phyloP scores from a whole-genome alignment of 129 eudicot genomes.

The Chrysanthemum lavandulifolium region DNA sequence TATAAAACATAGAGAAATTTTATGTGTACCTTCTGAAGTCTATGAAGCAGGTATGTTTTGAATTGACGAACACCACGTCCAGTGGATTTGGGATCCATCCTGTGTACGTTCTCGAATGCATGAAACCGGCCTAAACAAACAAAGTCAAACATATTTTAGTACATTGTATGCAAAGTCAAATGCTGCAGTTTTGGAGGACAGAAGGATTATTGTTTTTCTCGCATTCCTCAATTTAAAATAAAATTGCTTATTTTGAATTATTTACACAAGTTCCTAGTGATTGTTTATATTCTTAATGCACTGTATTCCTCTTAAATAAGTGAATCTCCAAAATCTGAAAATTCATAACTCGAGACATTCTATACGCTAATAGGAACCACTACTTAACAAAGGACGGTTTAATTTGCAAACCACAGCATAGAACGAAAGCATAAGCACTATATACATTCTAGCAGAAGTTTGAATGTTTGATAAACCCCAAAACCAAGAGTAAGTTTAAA shows the following conservation, averaged over 20 bases:
- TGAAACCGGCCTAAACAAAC: constrained; percentile 77
- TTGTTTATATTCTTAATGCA: too few species aligned
- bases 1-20: constrained; percentile 2
- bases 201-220: too few species aligned
- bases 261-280: too few species aligned
- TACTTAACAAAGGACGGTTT: not conserved
- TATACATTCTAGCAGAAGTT: too few species aligned
- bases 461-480: too few species aligned
- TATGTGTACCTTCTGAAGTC: constrained; percentile 63
- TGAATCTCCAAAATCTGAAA: not conserved
- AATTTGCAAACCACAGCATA: not conserved
- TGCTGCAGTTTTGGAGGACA: too few species aligned
- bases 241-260: too few species aligned
- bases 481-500: too few species aligned
- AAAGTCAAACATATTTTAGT: constrained; percentile 18
- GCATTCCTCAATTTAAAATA: too few species aligned
- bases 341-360: not conserved
- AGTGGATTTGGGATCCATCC: constrained; percentile 76
- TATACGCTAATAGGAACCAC: not conserved
- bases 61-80: constrained; percentile 97
- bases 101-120: constrained; percentile 94
- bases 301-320: constrained; percentile 6
- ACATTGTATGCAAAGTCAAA: not conserved
- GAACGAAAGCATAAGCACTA: not conserved
- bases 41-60: constrained; percentile 83